Evolutionary conservation across 2,329 filamentous ascomycete species (phyloP), one percentile per base, ranked within the genome.

Genomic region (Chalaropsis ovoidea): DNA sequence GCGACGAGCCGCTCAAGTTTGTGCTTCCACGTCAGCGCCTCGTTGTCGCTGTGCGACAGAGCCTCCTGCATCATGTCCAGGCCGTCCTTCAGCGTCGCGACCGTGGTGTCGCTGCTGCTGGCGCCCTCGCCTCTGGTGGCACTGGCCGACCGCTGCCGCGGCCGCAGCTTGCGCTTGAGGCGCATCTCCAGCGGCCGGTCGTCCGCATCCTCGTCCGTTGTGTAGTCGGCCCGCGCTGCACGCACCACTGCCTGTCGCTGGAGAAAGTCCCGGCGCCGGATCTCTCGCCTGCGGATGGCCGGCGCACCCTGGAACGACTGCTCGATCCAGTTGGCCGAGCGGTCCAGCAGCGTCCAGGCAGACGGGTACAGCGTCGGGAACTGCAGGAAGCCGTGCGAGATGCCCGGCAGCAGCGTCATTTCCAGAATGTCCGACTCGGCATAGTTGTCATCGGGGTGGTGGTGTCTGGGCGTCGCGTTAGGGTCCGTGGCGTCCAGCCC

Each of bases 311-410:
- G 76, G 62, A 96, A 93, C 0, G 91, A 81, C 35, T 91, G 86
- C 60, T 86, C 81, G 70, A 96, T 91, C 93, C 93, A 97, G 17
- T 80, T 77, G 0, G 85, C 87, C 69, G 88, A 89, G 42, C 87
- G 83, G 69, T 88, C 84, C 70, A 97, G 89, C 72, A 95, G 87
- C 71, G 87, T 88, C 89, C 91, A 95, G 0, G 89, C 92, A 8
- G 94, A 90, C 0, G 91, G 91, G 70, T 95, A 99, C 2, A 96
- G 79, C 0, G 84, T 81, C 0, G 90, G 90, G 72, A 99, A 96
- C 72, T 96, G 92, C 70, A 96, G 77, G 75, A 99, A 99, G 0
- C 94, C 94, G 72, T 99, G 94, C 3, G 86, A 91, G 61, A 96
- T 90, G 0, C 93, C 92, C 0, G 92, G 91, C 3, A 99, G 86